Conservation (phyloP, 2,329 filamentous ascomycete genomes). For the Ophiobolus disseminans region DNA sequence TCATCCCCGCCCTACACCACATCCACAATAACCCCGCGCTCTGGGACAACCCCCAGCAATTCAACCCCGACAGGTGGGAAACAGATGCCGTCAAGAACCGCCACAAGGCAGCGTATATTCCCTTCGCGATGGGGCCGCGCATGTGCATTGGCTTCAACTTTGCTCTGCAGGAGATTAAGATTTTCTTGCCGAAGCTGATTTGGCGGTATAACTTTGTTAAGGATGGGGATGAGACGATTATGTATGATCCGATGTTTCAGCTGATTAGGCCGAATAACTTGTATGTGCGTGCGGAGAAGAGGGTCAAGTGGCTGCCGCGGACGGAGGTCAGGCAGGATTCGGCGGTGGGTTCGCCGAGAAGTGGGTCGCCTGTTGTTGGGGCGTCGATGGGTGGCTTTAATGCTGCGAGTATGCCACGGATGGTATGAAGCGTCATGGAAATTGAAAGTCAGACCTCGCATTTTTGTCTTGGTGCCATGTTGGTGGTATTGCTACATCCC, state of each 20-base stretch:
- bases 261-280: slow-evolving; percentile 64
- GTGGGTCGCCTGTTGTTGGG: too few relatives aligned
- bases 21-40: slow-evolving; percentile 60
- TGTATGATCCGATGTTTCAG: slow-evolving; percentile 68
- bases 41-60: slow-evolving; percentile 65
- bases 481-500: too few relatives aligned
- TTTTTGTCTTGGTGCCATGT: too few relatives aligned
- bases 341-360: background rate
- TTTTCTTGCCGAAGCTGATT: slow-evolving; percentile 64
- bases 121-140: slow-evolving; percentile 64
- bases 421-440: too few relatives aligned
- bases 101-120: slow-evolving; percentile 60
- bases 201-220: slow-evolving; percentile 64
- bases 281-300: slow-evolving; percentile 59
- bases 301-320: slow-evolving; percentile 57
- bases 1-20: slow-evolving; percentile 59
- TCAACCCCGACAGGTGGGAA: slow-evolving; percentile 61
- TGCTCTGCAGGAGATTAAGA: slow-evolving; percentile 66
- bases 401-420: background rate
- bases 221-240: slow-evolving; percentile 60
- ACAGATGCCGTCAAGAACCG: slow-evolving; percentile 23
- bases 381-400: background rate
- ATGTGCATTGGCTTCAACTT: slow-evolving; percentile 72
- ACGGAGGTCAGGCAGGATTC: slow-evolving; percentile 8
- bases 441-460: too few relatives aligned